phyloP scores from a whole-genome alignment of 768 basidiomycete genomes.

The Tricholoma hemisulphureum region DNA sequence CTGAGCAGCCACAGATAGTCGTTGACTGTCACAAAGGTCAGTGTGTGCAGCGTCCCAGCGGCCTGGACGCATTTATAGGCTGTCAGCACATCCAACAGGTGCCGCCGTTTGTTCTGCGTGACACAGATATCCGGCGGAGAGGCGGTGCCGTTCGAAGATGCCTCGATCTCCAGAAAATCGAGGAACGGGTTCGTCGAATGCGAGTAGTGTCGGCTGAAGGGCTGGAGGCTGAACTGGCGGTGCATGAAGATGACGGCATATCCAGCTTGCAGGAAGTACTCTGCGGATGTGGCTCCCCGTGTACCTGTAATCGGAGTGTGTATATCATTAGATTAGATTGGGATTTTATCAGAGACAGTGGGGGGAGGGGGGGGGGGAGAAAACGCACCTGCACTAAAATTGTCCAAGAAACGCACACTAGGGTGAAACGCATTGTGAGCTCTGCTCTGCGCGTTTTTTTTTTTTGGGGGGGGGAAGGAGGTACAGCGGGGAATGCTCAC shows the following conservation, averaged over 20 bases:
- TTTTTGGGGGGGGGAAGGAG: no score
- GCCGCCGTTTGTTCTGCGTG: slow-evolving; percentile 57
- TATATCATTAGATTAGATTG: slow-evolving; percentile 5
- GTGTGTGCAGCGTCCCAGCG: slow-evolving; percentile 72
- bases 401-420: slow-evolving; percentile 97
- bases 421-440: slow-evolving; percentile 22
- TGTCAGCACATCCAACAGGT: slow-evolving; percentile 70
- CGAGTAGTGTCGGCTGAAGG: slow-evolving; percentile 96
- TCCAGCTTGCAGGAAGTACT: slow-evolving; percentile 91
- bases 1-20: slow-evolving; percentile 94
- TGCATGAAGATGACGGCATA: slow-evolving; percentile 99
- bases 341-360: not conserved
- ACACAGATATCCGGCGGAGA: slow-evolving; percentile 59
- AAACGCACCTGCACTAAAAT: slow-evolving; percentile 89
- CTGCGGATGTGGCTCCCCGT: slow-evolving; percentile 94
- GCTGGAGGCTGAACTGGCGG: slow-evolving; percentile 94
- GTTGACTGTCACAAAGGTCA: slow-evolving; percentile 92
- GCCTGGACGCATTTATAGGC: slow-evolving; percentile 80
- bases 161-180: slow-evolving; percentile 82
- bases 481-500: slow-evolving; percentile 56
- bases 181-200: slow-evolving; percentile 98
- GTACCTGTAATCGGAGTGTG: slow-evolving; percentile 57
- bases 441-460: slow-evolving; percentile 17
- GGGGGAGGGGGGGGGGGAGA: no score
- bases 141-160: slow-evolving; percentile 16